Base-by-base conservation (phyloP, 176 grass and related monocot genomes). In the Musa acuminata region DNA sequence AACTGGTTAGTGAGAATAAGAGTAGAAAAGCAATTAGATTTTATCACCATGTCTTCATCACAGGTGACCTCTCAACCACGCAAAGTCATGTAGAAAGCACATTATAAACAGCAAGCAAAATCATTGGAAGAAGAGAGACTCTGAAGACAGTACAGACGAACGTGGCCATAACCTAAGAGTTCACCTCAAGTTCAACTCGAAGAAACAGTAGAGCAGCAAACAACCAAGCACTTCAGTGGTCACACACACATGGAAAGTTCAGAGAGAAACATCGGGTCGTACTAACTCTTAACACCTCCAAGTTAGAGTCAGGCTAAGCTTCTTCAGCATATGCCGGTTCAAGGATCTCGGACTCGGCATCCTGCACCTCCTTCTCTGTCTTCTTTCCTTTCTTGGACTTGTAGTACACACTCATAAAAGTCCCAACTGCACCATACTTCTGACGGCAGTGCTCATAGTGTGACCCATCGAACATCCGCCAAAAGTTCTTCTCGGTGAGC, bases 331-430 rank as follows among this genome's bases (percentile, higher is more conserved):
- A 86, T 13, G 96, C 96, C 0, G 90, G 78, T 80, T 99, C 96
- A 0, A 93, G 86, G 20, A 99, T 89, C 64, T 89, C 96, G 1
- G 96, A 82, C 84, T 99, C 96, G 0, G 96, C 96, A 68, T 99
- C 96, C 78, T 88, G 87, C 76, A 99, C 91, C 91, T 99, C 91
- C 86, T 99, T 99, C 96, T 99, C 96, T 0, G 90, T 91, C 96
- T 99, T 99, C 75, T 83, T 78, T n/a, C 96, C 96, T 80, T 99
- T 99, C 96, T 95, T 99, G 8, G 73, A 83, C 83, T 99, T 99
- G 88, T 99, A 99, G 88, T 95, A 95, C 2, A 95, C 86, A 20
- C 86, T 95, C 96, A 99, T 99, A 77, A 99, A 99, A 5, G 96
- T 99, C 11, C 96, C 96, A 3, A 95, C 80, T 0, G 91, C 88